These are phyloP conservation scores for Eutrema yunnanense DNA, from an alignment of 345 rosid species.

Conservation along the genomic window DNA sequence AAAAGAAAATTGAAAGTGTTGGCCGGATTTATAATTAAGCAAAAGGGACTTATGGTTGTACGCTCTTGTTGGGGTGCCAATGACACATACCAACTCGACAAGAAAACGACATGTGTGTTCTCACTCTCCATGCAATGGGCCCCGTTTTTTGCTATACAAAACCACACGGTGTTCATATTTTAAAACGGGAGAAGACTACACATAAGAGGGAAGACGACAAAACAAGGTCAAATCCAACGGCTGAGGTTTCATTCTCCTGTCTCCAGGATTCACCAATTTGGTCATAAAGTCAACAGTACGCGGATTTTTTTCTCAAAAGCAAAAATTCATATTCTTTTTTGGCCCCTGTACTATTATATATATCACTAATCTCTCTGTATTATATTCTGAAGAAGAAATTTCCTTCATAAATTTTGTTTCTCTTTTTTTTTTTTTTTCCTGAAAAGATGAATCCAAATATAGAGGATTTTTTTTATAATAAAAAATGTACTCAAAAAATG, in stretches of 20 bases:
- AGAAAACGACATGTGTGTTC: slow-evolving; percentile 33
- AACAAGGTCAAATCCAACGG: slow-evolving; percentile 25
- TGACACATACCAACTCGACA: slow-evolving; percentile 37
- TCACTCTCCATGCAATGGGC: slow-evolving; percentile 20
- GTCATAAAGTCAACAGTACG: slow-evolving; percentile 26
- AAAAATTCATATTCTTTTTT: neutral
- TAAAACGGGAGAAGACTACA: neutral
- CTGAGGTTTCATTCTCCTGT: neutral
- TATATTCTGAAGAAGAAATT: neutral
- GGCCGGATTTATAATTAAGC: slow-evolving; percentile 26
- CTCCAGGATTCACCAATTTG: neutral
- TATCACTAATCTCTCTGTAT: neutral
- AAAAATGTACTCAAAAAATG: no score
- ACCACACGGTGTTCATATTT: slow-evolving; percentile 28
- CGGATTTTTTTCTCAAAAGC: neutral
- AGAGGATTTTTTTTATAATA: no score
- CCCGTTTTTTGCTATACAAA: slow-evolving; percentile 24
- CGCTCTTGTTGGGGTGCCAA: slow-evolving; percentile 32
- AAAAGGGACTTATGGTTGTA: slow-evolving; percentile 33
- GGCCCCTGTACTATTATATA: slow-evolving; percentile 14
- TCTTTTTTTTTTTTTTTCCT: no score
- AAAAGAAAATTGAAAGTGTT: neutral
- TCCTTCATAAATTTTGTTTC: neutral
- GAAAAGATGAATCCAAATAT: no score
- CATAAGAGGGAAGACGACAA: slow-evolving; percentile 16